These are phyloP conservation scores for Paraphoma chrysanthemicola DNA, from an alignment of 2,329 filamentous ascomycete genomes.

Conservation along the genomic window DNA sequence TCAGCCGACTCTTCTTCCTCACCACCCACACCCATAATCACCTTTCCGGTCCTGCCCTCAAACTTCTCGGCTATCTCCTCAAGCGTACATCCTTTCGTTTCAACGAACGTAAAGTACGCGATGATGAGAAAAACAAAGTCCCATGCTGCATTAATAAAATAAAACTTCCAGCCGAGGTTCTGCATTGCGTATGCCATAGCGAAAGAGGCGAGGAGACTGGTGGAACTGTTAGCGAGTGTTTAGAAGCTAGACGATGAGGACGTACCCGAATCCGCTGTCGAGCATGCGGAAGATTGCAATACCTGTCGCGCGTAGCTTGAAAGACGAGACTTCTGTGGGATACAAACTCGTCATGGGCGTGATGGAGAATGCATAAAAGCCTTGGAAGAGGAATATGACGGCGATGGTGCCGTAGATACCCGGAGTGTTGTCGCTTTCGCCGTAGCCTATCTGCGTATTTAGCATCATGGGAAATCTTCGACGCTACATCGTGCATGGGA, in stretches of 20 bases:
- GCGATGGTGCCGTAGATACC: conserved; percentile 42
- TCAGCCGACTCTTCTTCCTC: too few relatives aligned
- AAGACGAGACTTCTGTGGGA: conserved; percentile 3
- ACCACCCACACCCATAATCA: neutral
- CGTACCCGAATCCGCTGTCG: conserved; percentile 1
- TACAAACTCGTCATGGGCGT: conserved; percentile 9
- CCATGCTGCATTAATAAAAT: conserved; percentile 17
- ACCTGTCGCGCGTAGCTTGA: conserved; percentile 1
- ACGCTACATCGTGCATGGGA: too few relatives aligned
- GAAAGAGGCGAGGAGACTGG: conserved; percentile 1
- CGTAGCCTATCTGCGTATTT: conserved; percentile 22
- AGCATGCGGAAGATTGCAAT: conserved; percentile 4
- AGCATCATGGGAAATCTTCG: too few relatives aligned
- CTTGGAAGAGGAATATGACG: conserved; percentile 8
- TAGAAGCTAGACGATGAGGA: neutral
- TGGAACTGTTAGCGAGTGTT: neutral
- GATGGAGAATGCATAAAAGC: conserved; percentile 6
- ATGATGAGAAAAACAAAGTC: conserved; percentile 15
- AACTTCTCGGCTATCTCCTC: conserved; percentile 24
- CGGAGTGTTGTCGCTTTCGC: conserved; percentile 44
- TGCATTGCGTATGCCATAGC: conserved; percentile 1
- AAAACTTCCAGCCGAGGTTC: conserved; percentile 8
- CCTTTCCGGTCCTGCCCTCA: conserved; percentile 1
- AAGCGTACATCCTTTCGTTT: conserved; percentile 24
- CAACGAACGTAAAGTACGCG: conserved; percentile 18